A percentile compares a stretch with the other conserved stretches of the same genome.
Conservation (phyloP, 2,329 filamentous ascomycete genomes). For the Colletotrichum acutatum region DNA sequence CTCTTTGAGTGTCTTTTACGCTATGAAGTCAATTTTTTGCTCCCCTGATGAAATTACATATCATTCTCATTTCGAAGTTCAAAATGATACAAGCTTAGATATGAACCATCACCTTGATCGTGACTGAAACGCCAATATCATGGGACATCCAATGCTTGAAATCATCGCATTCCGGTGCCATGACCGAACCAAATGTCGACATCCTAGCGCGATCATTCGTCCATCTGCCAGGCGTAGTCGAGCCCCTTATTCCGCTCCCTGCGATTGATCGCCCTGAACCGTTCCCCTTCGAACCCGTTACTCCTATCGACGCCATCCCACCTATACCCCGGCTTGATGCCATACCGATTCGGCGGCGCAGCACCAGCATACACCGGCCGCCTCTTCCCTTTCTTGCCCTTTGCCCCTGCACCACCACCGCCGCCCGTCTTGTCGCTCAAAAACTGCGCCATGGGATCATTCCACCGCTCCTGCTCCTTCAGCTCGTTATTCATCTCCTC, state of each 20-base stretch:
- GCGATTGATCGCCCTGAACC: slow-evolving; percentile 88
- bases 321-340: slow-evolving; percentile 88
- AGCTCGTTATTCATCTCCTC: slow-evolving; percentile 86
- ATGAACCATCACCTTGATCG: neutral
- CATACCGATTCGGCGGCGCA: slow-evolving; percentile 90
- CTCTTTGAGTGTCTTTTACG: neutral
- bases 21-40: neutral
- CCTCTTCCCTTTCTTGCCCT: slow-evolving; percentile 44
- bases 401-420: slow-evolving; percentile 36
- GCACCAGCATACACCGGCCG: slow-evolving; percentile 82
- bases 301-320: slow-evolving; percentile 98
- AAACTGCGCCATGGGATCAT: slow-evolving; percentile 91
- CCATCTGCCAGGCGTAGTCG: slow-evolving; percentile 97
- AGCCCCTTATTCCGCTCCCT: slow-evolving; percentile 80
- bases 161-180: neutral
- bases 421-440: slow-evolving; percentile 62
- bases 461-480: slow-evolving; percentile 83
- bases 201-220: slow-evolving; percentile 68
- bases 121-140: neutral
- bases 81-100: no score
- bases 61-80: neutral
- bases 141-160: neutral
- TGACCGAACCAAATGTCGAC: neutral
- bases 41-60: neutral
- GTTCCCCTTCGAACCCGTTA: slow-evolving; percentile 93